Evolutionary conservation across 768 basidiomycete species (phyloP).

Genomic region (Termitomyces sp.): DNA sequence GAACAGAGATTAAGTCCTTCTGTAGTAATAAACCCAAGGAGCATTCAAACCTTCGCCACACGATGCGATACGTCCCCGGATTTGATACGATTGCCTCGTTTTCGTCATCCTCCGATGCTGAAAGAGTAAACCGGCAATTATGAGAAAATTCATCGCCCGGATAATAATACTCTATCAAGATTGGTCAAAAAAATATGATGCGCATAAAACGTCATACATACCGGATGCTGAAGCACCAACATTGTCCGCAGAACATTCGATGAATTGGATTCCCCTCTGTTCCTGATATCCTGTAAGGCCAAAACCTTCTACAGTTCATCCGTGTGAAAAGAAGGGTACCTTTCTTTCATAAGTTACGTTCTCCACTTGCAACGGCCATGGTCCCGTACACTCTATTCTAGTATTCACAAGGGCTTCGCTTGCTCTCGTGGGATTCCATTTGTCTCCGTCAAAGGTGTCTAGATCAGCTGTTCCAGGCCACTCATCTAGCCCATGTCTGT

Average conservation of each 20-base stretch:
- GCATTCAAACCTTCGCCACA: slow-evolving; percentile 59
- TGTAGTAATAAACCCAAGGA: neutral
- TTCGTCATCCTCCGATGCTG: slow-evolving; percentile 34
- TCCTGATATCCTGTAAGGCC: slow-evolving; percentile 29
- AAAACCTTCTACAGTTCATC: neutral
- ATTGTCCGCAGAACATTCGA: slow-evolving; percentile 51
- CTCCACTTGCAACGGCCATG: slow-evolving; percentile 54
- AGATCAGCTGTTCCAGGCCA: slow-evolving; percentile 52
- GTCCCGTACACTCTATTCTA: slow-evolving; percentile 50
- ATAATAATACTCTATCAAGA: slow-evolving; percentile 49
- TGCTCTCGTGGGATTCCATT: slow-evolving; percentile 47
- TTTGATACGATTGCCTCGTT: slow-evolving; percentile 34
- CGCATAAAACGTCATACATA: slow-evolving; percentile 18
- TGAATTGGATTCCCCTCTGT: slow-evolving; percentile 39
- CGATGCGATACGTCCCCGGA: slow-evolving; percentile 57
- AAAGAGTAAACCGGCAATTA: slow-evolving; percentile 48
- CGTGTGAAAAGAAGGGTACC: slow-evolving; percentile 33
- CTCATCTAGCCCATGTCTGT: slow-evolving; percentile 38
- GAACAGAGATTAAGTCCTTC: neutral
- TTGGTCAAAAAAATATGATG: neutral
- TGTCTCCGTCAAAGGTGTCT: slow-evolving; percentile 45
- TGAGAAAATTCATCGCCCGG: slow-evolving; percentile 64
- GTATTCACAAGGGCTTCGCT: slow-evolving; percentile 57
- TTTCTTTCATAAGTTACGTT: slow-evolving; percentile 40
- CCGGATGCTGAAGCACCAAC: slow-evolving; percentile 46